Conservation (phyloP, 164 flowering plant species). For the Vitis rotundifolia region DNA sequence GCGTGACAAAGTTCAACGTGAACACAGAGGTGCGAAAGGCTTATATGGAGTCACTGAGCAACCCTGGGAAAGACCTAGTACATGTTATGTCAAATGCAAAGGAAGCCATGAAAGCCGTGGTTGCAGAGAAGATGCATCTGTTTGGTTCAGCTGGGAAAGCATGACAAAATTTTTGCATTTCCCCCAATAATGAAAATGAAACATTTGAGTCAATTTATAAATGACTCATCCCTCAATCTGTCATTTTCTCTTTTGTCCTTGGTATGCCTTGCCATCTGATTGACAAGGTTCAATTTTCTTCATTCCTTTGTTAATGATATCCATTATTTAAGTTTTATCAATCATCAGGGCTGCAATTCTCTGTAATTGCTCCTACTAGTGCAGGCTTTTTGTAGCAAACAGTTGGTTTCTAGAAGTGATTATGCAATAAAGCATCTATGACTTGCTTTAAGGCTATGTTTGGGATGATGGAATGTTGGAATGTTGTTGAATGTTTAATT, state of each 20-base stretch:
- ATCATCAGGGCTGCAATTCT: too few species aligned
- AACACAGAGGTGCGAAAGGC: constrained; percentile 96
- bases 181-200: too few species aligned
- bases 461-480: too few species aligned
- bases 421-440: too few species aligned
- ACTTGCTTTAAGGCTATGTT: too few species aligned
- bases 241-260: background rate
- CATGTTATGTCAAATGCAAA: constrained; percentile 78
- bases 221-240: background rate
- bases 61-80: constrained; percentile 71
- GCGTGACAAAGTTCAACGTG: constrained; percentile 92
- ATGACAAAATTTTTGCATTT: constrained; percentile 11
- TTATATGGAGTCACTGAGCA: constrained; percentile 73
- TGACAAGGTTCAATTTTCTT: background rate
- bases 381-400: too few species aligned
- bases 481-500: too few species aligned
- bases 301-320: too few species aligned
- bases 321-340: too few species aligned
- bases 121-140: constrained; percentile 88
- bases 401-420: too few species aligned
- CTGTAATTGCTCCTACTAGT: too few species aligned
- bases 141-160: constrained; percentile 98
- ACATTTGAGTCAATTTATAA: too few species aligned
- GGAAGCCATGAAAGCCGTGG: constrained; percentile 93
- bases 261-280: background rate